These are phyloP conservation scores for Backusella psychrophila DNA, from an alignment of 192 early-diverging fungal species.

Conservation along the genomic window DNA sequence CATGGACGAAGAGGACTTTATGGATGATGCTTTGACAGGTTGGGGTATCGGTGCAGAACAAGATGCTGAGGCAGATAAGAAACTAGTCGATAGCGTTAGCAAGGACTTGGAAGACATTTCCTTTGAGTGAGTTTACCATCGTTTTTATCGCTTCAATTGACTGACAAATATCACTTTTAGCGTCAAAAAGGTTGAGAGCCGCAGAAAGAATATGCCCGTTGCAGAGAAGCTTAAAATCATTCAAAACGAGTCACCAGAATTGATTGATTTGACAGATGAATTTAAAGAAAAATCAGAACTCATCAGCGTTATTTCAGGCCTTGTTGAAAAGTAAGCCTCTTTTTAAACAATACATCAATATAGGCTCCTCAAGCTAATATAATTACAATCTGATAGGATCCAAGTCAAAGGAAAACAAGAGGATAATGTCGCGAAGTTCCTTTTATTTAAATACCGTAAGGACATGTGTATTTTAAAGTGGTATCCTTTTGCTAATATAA, in stretches of 20 bases:
- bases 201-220: constrained; percentile 48
- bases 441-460: constrained; percentile 37
- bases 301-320: constrained; percentile 33
- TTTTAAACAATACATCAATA: neutral
- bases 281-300: constrained; percentile 47
- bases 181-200: constrained; percentile 10
- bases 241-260: constrained; percentile 72
- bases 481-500: no score
- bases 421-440: constrained; percentile 17
- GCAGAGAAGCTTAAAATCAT: constrained; percentile 63
- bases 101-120: constrained; percentile 51
- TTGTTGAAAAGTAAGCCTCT: constrained; percentile 28
- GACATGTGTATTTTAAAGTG: neutral
- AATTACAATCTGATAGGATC: neutral
- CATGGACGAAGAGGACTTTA: constrained; percentile 87
- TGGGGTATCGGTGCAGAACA: constrained; percentile 40
- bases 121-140: constrained; percentile 34
- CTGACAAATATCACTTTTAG: neutral
- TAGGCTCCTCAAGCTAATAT: neutral
- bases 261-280: constrained; percentile 65
- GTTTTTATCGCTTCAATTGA: no score
- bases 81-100: constrained; percentile 46
- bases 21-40: constrained; percentile 61
- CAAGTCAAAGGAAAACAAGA: constrained; percentile 8
- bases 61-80: constrained; percentile 48